Evolutionary conservation across 352 stramenopile genomes (phyloP).

Genomic region (Lagenidium sp.): DNA sequence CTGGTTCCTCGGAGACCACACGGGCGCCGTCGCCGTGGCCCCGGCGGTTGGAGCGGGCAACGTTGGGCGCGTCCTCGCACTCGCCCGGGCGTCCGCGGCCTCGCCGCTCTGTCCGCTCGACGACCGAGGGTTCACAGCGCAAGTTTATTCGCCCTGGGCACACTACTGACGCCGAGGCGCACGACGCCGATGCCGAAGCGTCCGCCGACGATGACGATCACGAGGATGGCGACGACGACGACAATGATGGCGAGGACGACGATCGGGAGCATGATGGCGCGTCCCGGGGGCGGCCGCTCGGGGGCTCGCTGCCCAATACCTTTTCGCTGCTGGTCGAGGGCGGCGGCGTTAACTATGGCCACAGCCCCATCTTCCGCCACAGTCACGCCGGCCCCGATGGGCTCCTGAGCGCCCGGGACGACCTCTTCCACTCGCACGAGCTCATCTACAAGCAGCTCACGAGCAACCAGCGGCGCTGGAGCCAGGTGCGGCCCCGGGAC

Average conservation of each 20-base stretch:
- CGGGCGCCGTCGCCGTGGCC: too few species aligned
- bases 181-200: too few species aligned
- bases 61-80: too few species aligned
- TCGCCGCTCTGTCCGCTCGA: too few species aligned
- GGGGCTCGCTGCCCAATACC: constrained; percentile 53
- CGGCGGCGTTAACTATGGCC: constrained; percentile 33
- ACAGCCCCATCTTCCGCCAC: too few species aligned
- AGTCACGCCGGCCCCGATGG: not conserved
- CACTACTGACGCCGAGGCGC: too few species aligned
- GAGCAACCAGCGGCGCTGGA: constrained; percentile 95
- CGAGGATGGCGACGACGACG: not conserved
- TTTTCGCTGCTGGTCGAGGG: constrained; percentile 33
- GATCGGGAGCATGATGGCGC: constrained; percentile 13
- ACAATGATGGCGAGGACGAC: constrained; percentile 2
- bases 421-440: constrained; percentile 67
- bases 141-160: too few species aligned
- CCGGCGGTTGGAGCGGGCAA: too few species aligned
- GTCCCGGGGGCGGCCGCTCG: constrained; percentile 28
- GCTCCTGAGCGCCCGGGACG: constrained; percentile 32
- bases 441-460: constrained; percentile 77
- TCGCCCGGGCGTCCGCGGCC: too few species aligned
- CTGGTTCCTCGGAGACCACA: too few species aligned
- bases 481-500: constrained; percentile 84
- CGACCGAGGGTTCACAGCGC: too few species aligned
- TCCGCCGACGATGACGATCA: too few species aligned